A percentile compares a stretch with the other conserved stretches of the same genome.
These are phyloP conservation scores for Pyrenula aspistea DNA, from an alignment of 495 filamentous ascomycete genomes.

Conservation along the genomic window DNA sequence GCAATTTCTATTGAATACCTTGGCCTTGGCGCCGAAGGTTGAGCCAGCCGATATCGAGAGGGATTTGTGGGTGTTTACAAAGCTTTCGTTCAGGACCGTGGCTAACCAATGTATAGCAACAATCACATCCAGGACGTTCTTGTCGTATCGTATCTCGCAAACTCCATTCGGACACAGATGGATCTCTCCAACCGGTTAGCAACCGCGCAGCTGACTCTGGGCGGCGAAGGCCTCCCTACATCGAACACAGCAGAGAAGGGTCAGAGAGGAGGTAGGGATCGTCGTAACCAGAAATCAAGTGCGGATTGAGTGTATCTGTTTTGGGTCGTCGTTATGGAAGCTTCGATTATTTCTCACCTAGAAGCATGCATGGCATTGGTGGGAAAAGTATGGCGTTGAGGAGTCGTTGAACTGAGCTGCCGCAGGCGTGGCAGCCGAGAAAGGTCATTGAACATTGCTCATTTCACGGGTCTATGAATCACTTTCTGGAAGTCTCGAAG, in stretches of 20 bases:
- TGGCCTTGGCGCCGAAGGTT: constrained; percentile 89
- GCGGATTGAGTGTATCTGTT: background rate
- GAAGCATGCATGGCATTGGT: background rate
- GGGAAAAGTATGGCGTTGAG: constrained; percentile 1
- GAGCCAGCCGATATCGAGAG: constrained; percentile 77
- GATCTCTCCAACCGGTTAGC: constrained; percentile 90
- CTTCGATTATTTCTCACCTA: background rate
- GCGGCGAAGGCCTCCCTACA: constrained; percentile 32
- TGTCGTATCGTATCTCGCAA: constrained; percentile 91
- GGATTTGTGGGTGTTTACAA: constrained; percentile 58
- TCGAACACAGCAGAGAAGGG: constrained; percentile 27
- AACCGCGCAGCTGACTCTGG: constrained; percentile 64
- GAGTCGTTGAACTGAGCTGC: too few relatives aligned
- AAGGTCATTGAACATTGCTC: too few relatives aligned
- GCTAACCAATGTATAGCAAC: constrained; percentile 62
- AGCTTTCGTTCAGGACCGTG: constrained; percentile 7
- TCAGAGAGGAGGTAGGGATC: constrained; percentile 35
- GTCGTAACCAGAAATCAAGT: constrained; percentile 11
- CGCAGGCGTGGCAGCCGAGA: too few relatives aligned
- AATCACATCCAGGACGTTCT: constrained; percentile 98
- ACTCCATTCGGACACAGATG: constrained; percentile 98
- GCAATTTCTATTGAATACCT: constrained; percentile 84
- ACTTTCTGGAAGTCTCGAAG: too few relatives aligned
- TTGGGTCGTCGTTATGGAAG: background rate
- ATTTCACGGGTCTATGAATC: too few relatives aligned